Evolutionary conservation across 192 early-diverging fungal species (phyloP).

Genomic region (Pilaira anomala): DNA sequence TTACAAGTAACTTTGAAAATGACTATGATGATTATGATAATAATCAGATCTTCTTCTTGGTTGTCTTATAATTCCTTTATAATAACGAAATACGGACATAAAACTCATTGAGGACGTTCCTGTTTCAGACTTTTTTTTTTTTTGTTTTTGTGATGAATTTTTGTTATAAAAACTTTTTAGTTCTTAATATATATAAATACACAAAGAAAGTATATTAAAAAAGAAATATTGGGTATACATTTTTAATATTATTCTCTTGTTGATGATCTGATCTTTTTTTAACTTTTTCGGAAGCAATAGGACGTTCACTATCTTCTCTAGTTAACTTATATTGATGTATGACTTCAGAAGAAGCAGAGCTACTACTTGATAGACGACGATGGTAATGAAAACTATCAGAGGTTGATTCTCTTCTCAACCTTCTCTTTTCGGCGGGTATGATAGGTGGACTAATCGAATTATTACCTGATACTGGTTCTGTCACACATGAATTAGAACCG

Average conservation of each 20-base stretch:
- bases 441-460: neutral
- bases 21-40: too few species aligned
- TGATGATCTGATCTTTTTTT: constrained; percentile 26
- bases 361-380: constrained; percentile 8
- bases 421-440: neutral
- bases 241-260: constrained; percentile 3
- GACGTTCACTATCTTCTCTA: constrained; percentile 32
- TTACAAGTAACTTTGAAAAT: neutral
- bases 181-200: neutral
- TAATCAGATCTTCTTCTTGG: constrained; percentile 4
- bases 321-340: constrained; percentile 32
- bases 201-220: neutral
- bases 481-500: neutral
- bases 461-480: neutral
- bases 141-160: too few species aligned
- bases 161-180: too few species aligned
- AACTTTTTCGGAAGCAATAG: constrained; percentile 35
- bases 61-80: constrained; percentile 32
- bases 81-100: constrained; percentile 35
- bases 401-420: neutral
- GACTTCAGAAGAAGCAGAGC: neutral
- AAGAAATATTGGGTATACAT: neutral
- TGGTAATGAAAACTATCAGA: neutral
- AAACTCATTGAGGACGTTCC: constrained; percentile 13
- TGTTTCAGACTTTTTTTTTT: neutral